A percentile compares a stretch with the other conserved stretches of the same genome.
Conservation (phyloP, 148 eudicot species). For the Diospyros lotus region DNA sequence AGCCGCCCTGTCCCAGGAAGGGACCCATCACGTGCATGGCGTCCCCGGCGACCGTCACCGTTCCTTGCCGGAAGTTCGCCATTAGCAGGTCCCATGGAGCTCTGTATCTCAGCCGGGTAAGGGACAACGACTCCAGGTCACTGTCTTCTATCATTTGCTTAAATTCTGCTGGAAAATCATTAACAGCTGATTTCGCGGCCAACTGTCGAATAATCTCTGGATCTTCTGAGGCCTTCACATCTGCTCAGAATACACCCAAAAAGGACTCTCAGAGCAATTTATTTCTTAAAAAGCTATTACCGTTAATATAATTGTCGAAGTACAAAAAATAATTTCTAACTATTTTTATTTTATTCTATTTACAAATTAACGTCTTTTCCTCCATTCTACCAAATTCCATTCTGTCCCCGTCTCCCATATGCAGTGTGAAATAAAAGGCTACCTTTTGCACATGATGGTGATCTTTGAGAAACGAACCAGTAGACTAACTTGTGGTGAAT, state of each 20-base stretch:
- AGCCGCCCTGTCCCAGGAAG: slow-evolving; percentile 69
- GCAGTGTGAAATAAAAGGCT: no score
- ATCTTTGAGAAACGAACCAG: slow-evolving; percentile 27
- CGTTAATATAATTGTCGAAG: no score
- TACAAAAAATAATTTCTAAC: no score
- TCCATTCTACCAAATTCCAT: no score
- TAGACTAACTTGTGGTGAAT: slow-evolving; percentile 35
- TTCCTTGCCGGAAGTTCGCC: slow-evolving; percentile 33
- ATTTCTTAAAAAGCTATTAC: no score
- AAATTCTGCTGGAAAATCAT: slow-evolving; percentile 29
- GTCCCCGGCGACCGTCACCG: slow-evolving; percentile 56
- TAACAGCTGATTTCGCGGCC: slow-evolving; percentile 14
- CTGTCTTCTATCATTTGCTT: slow-evolving; percentile 26
- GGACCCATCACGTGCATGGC: slow-evolving; percentile 79
- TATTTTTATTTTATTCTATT: no score
- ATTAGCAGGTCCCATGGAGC: slow-evolving; percentile 48
- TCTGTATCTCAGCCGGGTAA: slow-evolving; percentile 45
- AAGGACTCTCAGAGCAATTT: no score
- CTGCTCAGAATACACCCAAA: slow-evolving; percentile 10
- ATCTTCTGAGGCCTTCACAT: slow-evolving; percentile 28
- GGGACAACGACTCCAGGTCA: slow-evolving; percentile 35
- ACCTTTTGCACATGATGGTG: no score
- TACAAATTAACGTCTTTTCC: no score
- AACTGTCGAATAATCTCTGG: slow-evolving; percentile 27
- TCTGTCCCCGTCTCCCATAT: no score